Percentiles rank a stretch among this genome's conserved stretches.
Conservation (phyloP, 2,329 filamentous ascomycete species). For the Fonsecaea multimorphosa region DNA sequence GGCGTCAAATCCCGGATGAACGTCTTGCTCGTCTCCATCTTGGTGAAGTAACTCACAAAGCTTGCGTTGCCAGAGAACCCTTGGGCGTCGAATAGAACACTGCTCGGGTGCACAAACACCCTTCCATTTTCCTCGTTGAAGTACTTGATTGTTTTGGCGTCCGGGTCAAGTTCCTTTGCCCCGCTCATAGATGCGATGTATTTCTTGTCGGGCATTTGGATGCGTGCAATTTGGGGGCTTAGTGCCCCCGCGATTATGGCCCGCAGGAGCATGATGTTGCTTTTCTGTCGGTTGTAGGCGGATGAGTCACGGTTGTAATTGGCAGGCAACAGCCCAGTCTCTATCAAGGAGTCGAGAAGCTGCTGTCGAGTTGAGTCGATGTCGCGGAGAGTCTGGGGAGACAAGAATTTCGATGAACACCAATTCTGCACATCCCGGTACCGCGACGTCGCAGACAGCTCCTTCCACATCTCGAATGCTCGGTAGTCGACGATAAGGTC, state of each 20-base stretch:
- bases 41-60: constrained; percentile 88
- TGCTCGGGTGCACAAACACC: constrained; percentile 91
- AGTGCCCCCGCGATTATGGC: constrained; percentile 76
- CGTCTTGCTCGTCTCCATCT: constrained; percentile 89
- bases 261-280: constrained; percentile 61
- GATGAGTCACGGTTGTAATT: constrained; percentile 60
- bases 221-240: constrained; percentile 85
- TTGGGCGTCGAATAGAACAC: constrained; percentile 88
- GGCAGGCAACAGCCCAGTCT: constrained; percentile 76
- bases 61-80: constrained; percentile 74
- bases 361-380: constrained; percentile 86
- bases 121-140: constrained; percentile 84
- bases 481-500: constrained; percentile 86
- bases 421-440: constrained; percentile 72
- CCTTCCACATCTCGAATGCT: constrained; percentile 82
- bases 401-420: constrained; percentile 86
- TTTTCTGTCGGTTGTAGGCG: constrained; percentile 32
- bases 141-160: constrained; percentile 90
- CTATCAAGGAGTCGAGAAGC: constrained; percentile 82
- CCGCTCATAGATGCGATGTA: constrained; percentile 86
- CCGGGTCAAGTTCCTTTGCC: constrained; percentile 89
- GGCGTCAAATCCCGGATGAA: constrained; percentile 92
- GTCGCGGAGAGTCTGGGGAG: constrained; percentile 80
- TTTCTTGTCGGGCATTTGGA: constrained; percentile 94
- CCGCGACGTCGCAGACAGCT: constrained; percentile 63